Percentiles rank a stretch among this genome's conserved stretches.
Evolutionary conservation across 225 moss, liverwort and hornwort species (phyloP).

Genomic region (Antitrichia curtipendula): DNA sequence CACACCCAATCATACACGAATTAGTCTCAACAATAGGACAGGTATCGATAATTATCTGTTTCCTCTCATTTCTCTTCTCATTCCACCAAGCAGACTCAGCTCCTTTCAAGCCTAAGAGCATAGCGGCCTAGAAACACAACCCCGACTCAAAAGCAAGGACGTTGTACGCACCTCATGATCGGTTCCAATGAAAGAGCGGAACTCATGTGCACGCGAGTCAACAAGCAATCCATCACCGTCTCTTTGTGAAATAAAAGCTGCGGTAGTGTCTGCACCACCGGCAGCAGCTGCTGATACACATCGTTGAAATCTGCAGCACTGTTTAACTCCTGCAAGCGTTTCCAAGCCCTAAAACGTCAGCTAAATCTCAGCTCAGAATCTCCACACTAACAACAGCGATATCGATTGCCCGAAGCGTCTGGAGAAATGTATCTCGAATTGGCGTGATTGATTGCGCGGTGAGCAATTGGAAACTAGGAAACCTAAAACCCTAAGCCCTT

Average conservation of each 20-base stretch:
- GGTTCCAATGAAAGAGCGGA: constrained; percentile 86
- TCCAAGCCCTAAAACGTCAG: not conserved
- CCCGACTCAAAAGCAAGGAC: too few relatives aligned
- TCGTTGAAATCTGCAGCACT: constrained; percentile 93
- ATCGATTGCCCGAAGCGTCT: not conserved
- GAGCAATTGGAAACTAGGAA: not conserved
- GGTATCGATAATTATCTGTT: too few relatives aligned
- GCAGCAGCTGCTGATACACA: constrained; percentile 74
- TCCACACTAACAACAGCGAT: not conserved
- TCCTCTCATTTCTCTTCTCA: too few relatives aligned
- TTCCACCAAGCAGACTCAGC: too few relatives aligned
- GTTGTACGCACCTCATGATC: too few relatives aligned
- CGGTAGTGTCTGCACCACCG: constrained; percentile 82
- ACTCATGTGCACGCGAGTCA: constrained; percentile 60
- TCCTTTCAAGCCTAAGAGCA: too few relatives aligned
- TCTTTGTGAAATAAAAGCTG: constrained; percentile 81
- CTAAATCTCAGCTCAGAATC: not conserved
- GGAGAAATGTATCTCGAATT: not conserved
- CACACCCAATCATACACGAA: too few relatives aligned
- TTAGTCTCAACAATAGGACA: too few relatives aligned
- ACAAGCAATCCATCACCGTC: constrained; percentile 53
- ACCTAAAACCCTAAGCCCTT: too few relatives aligned
- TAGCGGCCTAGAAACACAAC: too few relatives aligned
- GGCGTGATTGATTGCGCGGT: not conserved
- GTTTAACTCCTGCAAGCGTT: constrained; percentile 72